Evolutionary conservation across 495 filamentous ascomycete species (phyloP).

Genomic region (Talaromyces borbonicus): DNA sequence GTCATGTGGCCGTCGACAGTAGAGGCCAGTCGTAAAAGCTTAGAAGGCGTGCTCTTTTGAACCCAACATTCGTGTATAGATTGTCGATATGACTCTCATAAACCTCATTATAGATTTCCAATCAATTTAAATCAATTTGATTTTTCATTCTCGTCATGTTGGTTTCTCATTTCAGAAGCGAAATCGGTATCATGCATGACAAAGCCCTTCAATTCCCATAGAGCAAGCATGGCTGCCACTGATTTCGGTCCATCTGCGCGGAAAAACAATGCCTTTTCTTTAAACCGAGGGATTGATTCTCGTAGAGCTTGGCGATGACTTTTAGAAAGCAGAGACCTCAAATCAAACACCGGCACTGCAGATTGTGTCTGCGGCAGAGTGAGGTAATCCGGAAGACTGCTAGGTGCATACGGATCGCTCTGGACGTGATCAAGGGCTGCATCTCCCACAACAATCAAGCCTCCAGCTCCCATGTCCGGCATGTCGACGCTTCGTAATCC

Average conservation of each 20-base stretch:
- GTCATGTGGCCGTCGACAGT: neutral
- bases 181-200: constrained; percentile 19
- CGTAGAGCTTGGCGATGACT: constrained; percentile 23
- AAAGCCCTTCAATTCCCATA: constrained; percentile 65
- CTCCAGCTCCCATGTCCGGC: constrained; percentile 23
- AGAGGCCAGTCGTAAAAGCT: neutral
- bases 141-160: neutral
- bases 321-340: constrained; percentile 26
- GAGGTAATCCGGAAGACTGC: constrained; percentile 17
- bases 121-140: too few relatives aligned
- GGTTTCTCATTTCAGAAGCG: neutral
- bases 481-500: constrained; percentile 16
- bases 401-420: constrained; percentile 1
- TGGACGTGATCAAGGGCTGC: constrained; percentile 1
- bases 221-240: constrained; percentile 38
- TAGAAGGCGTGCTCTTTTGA: constrained; percentile 1
- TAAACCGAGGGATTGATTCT: constrained; percentile 15
- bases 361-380: constrained; percentile 19
- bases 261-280: constrained; percentile 24
- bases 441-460: constrained; percentile 19
- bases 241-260: constrained; percentile 28
- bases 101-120: too few relatives aligned
- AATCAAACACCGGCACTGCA: constrained; percentile 36
- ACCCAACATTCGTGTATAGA: neutral
- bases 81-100: too few relatives aligned